phyloP scores from a whole-genome alignment of 2,329 filamentous ascomycete species.

The Fusarium coicis region DNA sequence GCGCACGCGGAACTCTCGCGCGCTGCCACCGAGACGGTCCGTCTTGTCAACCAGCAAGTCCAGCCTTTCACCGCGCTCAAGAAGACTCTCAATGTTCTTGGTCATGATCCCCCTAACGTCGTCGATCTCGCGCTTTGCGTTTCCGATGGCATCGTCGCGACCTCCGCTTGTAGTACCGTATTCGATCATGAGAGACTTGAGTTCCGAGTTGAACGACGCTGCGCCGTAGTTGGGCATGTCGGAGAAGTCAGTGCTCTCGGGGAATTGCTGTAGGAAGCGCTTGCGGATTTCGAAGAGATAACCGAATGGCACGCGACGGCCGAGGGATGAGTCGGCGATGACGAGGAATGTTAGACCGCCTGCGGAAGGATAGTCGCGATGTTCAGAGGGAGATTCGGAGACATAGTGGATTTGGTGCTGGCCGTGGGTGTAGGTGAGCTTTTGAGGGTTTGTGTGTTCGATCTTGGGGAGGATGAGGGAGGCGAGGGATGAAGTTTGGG shows the following conservation, averaged over 20 bases:
- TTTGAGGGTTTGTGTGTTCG: constrained; percentile 80
- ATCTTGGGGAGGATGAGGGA: constrained; percentile 97
- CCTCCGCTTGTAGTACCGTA: constrained; percentile 83
- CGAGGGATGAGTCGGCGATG: constrained; percentile 82
- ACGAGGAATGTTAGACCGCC: constrained; percentile 93
- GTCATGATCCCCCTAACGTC: constrained; percentile 94
- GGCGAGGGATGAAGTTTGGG: constrained; percentile 85
- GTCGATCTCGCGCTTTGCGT: constrained; percentile 90
- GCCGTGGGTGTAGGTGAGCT: constrained; percentile 94
- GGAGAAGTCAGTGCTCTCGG: constrained; percentile 75
- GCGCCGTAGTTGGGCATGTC: constrained; percentile 90
- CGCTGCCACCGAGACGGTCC: constrained; percentile 86
- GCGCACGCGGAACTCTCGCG: constrained; percentile 88
- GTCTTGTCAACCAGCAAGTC: constrained; percentile 97
- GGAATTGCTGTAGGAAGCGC: constrained; percentile 81
- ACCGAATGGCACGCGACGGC: constrained; percentile 90
- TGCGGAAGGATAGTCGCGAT: constrained; percentile 67
- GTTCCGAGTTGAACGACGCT: constrained; percentile 83
- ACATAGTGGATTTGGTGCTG: constrained; percentile 96
- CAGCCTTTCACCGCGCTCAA: constrained; percentile 92
- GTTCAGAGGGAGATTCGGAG: constrained; percentile 79
- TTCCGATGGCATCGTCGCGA: constrained; percentile 82
- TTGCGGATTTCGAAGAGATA: constrained; percentile 92
- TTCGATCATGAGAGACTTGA: constrained; percentile 82
- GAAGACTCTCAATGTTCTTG: constrained; percentile 88